These are phyloP conservation scores for Bisporella sp. DNA, from an alignment of 2,329 filamentous ascomycete species.

Conservation along the genomic window DNA sequence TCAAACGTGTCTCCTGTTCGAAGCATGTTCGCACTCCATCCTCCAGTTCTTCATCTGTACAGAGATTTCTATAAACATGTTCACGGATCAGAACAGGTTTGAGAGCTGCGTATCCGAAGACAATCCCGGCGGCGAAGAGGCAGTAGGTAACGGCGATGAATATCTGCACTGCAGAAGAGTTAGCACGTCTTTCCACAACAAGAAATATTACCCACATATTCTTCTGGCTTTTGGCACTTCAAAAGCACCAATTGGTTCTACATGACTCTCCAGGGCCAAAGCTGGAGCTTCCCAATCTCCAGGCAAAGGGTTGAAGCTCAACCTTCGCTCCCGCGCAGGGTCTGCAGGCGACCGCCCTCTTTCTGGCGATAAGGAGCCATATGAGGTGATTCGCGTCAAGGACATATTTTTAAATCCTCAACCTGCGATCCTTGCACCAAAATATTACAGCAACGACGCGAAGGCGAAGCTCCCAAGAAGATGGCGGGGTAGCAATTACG, in stretches of 20 bases:
- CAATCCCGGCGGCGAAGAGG: constrained; percentile 68
- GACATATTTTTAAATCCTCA: background rate
- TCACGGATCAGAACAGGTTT: constrained; percentile 73
- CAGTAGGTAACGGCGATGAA: constrained; percentile 62
- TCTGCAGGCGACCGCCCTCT: constrained; percentile 13
- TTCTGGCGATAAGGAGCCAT: constrained; percentile 17
- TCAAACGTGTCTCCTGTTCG: constrained; percentile 60
- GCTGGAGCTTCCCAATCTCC: constrained; percentile 9
- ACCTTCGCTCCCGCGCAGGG: constrained; percentile 9
- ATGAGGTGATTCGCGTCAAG: constrained; percentile 14
- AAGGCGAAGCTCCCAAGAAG: no score
- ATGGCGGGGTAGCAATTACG: no score
- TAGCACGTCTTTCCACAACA: constrained; percentile 1
- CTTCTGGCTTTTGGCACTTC: constrained; percentile 30
- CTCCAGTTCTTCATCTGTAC: constrained; percentile 45
- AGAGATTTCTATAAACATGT: constrained; percentile 62
- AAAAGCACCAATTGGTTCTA: constrained; percentile 28
- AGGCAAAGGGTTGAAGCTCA: constrained; percentile 21
- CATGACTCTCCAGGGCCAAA: constrained; percentile 3
- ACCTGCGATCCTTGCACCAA: no score
- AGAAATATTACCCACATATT: constrained; percentile 20
- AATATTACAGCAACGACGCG: no score
- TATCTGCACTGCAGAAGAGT: constrained; percentile 53
- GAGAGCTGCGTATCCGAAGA: constrained; percentile 81
- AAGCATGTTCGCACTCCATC: constrained; percentile 45